Percentiles rank a stretch among this genome's conserved stretches.
Evolutionary conservation across 257 asterid genomes (phyloP).

Genomic region (Galeopsis tetrahit): DNA sequence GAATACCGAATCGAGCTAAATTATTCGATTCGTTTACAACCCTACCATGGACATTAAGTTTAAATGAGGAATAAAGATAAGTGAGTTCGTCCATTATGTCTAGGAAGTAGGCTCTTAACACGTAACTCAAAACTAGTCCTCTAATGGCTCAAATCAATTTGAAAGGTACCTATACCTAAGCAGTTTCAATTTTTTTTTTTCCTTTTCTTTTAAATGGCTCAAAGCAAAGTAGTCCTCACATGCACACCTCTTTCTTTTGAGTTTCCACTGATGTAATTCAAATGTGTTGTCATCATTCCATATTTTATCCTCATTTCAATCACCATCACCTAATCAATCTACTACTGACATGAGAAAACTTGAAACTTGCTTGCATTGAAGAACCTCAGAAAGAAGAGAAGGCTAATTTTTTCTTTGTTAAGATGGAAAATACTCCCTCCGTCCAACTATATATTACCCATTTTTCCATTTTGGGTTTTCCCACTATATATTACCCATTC

Average conservation of each 20-base stretch:
- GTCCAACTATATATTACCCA: too few species aligned
- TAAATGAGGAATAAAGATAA: neutral
- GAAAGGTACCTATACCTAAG: too few species aligned
- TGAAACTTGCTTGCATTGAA: neutral
- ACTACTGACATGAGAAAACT: neutral
- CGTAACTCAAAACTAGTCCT: neutral
- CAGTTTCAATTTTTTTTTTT: too few species aligned
- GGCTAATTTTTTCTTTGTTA: neutral
- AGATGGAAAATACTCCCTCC: neutral
- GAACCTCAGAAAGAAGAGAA: neutral
- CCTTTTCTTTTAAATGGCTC: too few species aligned
- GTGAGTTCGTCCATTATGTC: neutral
- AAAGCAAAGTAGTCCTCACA: neutral
- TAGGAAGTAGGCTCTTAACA: neutral
- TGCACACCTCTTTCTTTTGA: neutral
- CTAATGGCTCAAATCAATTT: neutral
- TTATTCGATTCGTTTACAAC: too few species aligned
- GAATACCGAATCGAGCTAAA: too few species aligned
- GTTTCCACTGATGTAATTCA: neutral
- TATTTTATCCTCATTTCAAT: neutral
- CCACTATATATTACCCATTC: too few species aligned
- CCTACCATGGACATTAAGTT: slow-evolving; percentile 10
- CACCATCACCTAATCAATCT: neutral
- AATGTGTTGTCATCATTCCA: neutral
- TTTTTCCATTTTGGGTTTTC: too few species aligned